Base-by-base conservation (phyloP, 2,329 filamentous ascomycete species). In the Kalaharituber pfeilii region DNA sequence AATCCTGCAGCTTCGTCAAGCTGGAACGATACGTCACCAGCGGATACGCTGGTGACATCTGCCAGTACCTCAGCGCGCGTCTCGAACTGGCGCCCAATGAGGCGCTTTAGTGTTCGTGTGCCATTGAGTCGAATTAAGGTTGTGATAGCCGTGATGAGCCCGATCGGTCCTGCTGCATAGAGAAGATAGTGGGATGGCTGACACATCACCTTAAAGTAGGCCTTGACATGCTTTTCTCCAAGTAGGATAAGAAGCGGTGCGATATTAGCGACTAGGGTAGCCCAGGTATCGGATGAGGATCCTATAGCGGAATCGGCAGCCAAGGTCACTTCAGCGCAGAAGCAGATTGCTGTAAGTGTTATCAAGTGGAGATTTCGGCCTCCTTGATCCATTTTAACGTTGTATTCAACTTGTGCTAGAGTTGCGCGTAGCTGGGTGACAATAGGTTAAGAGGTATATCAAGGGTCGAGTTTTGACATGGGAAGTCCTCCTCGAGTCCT, bases 201-300 rank as follows among this genome's bases (percentile, higher is more conserved):
- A 26, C 39, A 54, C 57, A 59, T 57, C 3, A 47, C 53, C 49
- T 59, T 59, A 42, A 59, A 59, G 26, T 59, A 59, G 1, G 53
- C 57, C 22, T 59, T 59, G 5, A 59, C 55, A 15, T 59, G 56
- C 28, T 56, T 56, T 26, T 59, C 57, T 11, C 57, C 57, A 3
- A 57, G 55, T 11, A 59, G 53, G 11, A 59, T 47, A 5, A 59
- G 53, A 15, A 57, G 51, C 1, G 57, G 54, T 1, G 49, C 57
- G 20, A 59, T 54, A 49, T 59, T 59, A 2, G 53, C 57, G 18
- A 59, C 53, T 5, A 59, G 44, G 1, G 30, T 6, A 8, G 57
- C 33, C 57, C 57, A 57, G 24, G 39, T 49, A 25, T 59, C 57
- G 13, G 53, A 27, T 7, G 52, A 57, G 8, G 49, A 11, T 18